Evolutionary conservation across 768 basidiomycete species (phyloP).

Genomic region (Hygrocybe punicea): DNA sequence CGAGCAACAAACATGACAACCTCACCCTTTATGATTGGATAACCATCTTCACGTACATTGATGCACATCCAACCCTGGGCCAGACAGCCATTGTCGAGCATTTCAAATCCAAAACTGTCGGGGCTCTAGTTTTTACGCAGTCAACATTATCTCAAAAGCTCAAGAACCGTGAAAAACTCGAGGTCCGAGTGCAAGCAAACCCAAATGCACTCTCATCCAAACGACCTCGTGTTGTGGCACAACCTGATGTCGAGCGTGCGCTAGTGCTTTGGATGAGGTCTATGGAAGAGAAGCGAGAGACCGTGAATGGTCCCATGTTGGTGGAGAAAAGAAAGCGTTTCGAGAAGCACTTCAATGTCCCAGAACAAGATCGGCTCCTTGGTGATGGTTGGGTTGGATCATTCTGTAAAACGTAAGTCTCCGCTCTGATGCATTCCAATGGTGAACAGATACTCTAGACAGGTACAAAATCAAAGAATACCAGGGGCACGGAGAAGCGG

Average conservation of each 20-base stretch:
- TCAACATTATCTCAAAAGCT: constrained; percentile 23
- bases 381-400: constrained; percentile 22
- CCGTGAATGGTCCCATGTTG: constrained; percentile 27
- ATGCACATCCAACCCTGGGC: constrained; percentile 16
- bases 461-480: constrained; percentile 20
- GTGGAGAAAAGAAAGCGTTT: constrained; percentile 21
- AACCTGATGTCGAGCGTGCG: constrained; percentile 34
- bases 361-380: constrained; percentile 20
- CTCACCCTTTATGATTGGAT: constrained; percentile 28
- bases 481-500: constrained; percentile 29
- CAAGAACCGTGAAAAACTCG: constrained; percentile 6
- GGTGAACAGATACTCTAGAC: not conserved
- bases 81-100: constrained; percentile 20
- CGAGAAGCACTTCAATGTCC: constrained; percentile 27
- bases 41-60: constrained; percentile 19
- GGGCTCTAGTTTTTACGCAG: constrained; percentile 24
- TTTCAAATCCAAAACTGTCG: constrained; percentile 15
- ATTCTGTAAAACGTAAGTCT: constrained; percentile 16
- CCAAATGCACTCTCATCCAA: constrained; percentile 31
- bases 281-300: constrained; percentile 25
- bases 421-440: not conserved
- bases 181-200: constrained; percentile 9
- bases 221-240: constrained; percentile 27
- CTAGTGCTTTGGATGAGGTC: constrained; percentile 32
- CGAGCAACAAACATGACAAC: constrained; percentile 4